phyloP scores from a whole-genome alignment of 176 grass and related monocot species.

The Bromus sterilis region DNA sequence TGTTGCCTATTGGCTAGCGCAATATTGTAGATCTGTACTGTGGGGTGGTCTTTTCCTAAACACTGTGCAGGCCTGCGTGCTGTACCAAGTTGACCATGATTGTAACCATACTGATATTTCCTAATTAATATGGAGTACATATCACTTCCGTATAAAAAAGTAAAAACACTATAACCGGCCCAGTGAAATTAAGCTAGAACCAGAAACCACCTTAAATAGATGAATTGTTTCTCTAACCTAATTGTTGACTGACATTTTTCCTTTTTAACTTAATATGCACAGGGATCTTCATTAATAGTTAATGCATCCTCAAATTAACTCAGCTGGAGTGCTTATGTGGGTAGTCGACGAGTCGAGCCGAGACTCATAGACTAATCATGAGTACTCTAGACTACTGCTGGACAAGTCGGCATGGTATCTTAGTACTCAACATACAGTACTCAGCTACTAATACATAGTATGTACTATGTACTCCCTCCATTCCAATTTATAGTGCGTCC shows the following conservation, averaged over 20 bases:
- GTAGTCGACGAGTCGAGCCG: too few relatives aligned
- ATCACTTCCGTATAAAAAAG: too few relatives aligned
- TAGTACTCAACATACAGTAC: too few relatives aligned
- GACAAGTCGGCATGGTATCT: too few relatives aligned
- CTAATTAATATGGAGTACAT: neutral
- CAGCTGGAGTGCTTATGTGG: neutral
- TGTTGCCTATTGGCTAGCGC: neutral
- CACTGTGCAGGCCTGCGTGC: neutral
- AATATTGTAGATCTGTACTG: neutral
- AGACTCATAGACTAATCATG: too few relatives aligned
- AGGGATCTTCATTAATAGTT: neutral
- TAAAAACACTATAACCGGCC: neutral
- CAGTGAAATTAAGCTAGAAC: neutral
- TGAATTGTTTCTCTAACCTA: neutral
- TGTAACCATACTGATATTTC: neutral
- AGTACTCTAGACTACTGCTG: too few relatives aligned
- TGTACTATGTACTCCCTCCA: too few relatives aligned
- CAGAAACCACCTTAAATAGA: neutral
- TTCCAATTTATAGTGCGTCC: too few relatives aligned
- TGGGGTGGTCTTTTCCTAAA: neutral
- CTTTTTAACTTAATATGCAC: neutral
- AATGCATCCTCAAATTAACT: neutral
- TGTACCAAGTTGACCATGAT: neutral
- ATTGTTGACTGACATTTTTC: neutral
- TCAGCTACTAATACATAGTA: too few relatives aligned